Conservation (phyloP, 2,329 filamentous ascomycete genomes). For the Nothophaeocryptopus gaeumannii region DNA sequence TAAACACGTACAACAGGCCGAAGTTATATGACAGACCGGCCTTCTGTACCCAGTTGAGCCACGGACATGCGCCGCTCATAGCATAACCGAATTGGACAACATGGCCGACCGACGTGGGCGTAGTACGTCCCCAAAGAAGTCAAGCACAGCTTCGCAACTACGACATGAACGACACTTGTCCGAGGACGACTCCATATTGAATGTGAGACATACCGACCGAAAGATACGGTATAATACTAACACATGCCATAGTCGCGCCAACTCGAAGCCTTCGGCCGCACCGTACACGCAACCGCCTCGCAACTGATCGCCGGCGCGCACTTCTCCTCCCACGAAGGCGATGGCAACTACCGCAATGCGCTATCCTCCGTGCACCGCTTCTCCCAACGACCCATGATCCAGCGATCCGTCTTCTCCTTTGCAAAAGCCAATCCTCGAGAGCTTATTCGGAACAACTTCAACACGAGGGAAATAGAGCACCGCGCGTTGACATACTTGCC, state of each 20-base stretch:
- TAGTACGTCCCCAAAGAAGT: conserved; percentile 30
- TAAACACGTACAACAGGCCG: not conserved
- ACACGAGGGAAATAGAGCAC: conserved; percentile 87
- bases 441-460: conserved; percentile 86
- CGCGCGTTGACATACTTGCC: conserved; percentile 83
- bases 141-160: conserved; percentile 15
- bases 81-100: not conserved
- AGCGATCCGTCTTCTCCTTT: conserved; percentile 88
- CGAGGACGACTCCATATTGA: conserved; percentile 27
- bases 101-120: conserved; percentile 31
- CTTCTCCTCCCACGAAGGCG: conserved; percentile 46
- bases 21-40: not conserved
- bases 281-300: conserved; percentile 88
- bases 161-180: conserved; percentile 7
- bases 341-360: conserved; percentile 73
- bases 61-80: conserved; percentile 16
- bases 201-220: conserved; percentile 9
- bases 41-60: not conserved
- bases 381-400: conserved; percentile 75
- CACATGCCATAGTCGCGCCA: conserved; percentile 65
- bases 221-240: not conserved
- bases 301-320: conserved; percentile 64
- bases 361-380: conserved; percentile 88
- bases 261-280: conserved; percentile 87
- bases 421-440: conserved; percentile 90